These are phyloP conservation scores for Cystoisospora suis DNA, from an alignment of 169 alveolate genomes.

Conservation along the genomic window DNA sequence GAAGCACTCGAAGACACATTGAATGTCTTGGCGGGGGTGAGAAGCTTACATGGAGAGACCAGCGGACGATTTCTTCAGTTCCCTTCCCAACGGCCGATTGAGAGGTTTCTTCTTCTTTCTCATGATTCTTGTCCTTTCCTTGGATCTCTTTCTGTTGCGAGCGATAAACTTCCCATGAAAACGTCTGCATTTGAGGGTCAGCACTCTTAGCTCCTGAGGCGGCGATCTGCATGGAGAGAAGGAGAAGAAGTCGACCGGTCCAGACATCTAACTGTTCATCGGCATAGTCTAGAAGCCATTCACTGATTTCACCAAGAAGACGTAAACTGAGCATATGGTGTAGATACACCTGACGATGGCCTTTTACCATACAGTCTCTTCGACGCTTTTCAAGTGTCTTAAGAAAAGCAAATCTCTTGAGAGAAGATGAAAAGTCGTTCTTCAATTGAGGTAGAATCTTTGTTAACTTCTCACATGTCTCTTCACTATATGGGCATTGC, in stretches of 20 bases:
- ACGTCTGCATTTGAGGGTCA: constrained; percentile 57
- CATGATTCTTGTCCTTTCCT: background rate
- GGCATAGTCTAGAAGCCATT: constrained; percentile 50
- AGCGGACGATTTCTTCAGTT: constrained; percentile 36
- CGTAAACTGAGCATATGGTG: constrained; percentile 41
- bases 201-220: constrained; percentile 46
- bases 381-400: constrained; percentile 22
- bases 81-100: background rate
- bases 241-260: constrained; percentile 54
- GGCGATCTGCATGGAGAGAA: constrained; percentile 62
- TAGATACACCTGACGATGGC: constrained; percentile 17
- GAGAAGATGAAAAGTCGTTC: constrained; percentile 50
- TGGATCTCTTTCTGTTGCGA: background rate
- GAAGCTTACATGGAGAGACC: constrained; percentile 64
- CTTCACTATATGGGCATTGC: constrained; percentile 32
- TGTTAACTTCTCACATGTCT: constrained; percentile 15
- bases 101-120: background rate
- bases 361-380: background rate
- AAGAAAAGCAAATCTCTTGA: constrained; percentile 36
- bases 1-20: too few relatives aligned
- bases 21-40: too few relatives aligned
- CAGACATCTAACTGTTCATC: constrained; percentile 60
- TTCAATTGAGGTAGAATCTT: constrained; percentile 31
- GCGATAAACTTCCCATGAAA: background rate
- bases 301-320: constrained; percentile 42